Evolutionary conservation across 2,329 filamentous ascomycete genomes (phyloP).

Genomic region (Acarospora socialis): DNA sequence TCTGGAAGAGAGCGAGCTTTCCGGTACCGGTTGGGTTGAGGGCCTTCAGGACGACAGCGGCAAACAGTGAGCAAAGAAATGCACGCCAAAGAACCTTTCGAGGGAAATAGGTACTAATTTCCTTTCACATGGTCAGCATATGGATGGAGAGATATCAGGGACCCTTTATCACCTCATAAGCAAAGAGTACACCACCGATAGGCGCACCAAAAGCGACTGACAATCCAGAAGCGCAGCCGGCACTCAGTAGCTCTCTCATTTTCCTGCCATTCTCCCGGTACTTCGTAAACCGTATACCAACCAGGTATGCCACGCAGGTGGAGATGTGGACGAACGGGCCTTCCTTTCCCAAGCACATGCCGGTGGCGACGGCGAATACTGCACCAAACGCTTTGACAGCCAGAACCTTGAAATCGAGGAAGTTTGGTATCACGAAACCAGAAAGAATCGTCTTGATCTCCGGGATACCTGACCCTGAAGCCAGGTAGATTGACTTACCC

Average conservation of each 20-base stretch:
- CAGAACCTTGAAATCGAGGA: constrained; percentile 41
- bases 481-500: constrained; percentile 45
- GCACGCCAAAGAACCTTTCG: constrained; percentile 44
- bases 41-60: constrained; percentile 40
- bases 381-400: constrained; percentile 44
- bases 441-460: constrained; percentile 49
- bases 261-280: constrained; percentile 44
- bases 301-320: constrained; percentile 41
- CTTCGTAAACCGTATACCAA: constrained; percentile 39
- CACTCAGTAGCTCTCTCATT: constrained; percentile 43
- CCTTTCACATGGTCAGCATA: too few relatives aligned
- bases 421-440: constrained; percentile 45
- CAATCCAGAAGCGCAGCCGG: constrained; percentile 42
- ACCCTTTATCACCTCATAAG: too few relatives aligned
- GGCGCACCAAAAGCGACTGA: constrained; percentile 49
- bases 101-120: constrained; percentile 47
- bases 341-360: constrained; percentile 49
- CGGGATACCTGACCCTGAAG: constrained; percentile 44
- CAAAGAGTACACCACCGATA: constrained; percentile 47
- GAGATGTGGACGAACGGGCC: constrained; percentile 49
- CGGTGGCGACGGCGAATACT: constrained; percentile 43
- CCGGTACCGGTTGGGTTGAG: constrained; percentile 47
- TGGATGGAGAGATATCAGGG: too few relatives aligned
- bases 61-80: constrained; percentile 43
- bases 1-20: constrained; percentile 47